Conservation (phyloP, 2,329 filamentous ascomycete genomes). For the Aspergillus chevalieri region DNA sequence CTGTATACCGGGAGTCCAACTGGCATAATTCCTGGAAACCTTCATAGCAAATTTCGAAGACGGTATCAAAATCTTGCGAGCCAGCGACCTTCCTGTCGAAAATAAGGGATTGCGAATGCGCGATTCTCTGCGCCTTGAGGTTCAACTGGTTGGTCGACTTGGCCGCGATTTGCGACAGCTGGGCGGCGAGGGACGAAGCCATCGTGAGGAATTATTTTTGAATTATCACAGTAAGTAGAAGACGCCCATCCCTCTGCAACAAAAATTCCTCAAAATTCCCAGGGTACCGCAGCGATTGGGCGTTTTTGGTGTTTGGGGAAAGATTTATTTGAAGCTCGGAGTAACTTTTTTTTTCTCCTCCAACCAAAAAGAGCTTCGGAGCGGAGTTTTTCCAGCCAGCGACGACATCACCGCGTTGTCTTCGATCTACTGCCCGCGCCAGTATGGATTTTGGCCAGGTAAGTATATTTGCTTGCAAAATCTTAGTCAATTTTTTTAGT, state of each 20-base stretch:
- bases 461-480: slow-evolving; percentile 7
- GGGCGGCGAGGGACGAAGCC: slow-evolving; percentile 82
- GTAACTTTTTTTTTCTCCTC: slow-evolving; percentile 30
- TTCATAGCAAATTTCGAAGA: slow-evolving; percentile 80
- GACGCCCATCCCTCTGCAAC: slow-evolving; percentile 15
- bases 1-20: slow-evolving; percentile 70
- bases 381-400: slow-evolving; percentile 20
- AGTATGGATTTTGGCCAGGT: slow-evolving; percentile 36
- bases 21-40: slow-evolving; percentile 88
- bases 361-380: slow-evolving; percentile 16
- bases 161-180: slow-evolving; percentile 86
- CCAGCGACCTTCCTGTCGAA: slow-evolving; percentile 82
- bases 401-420: slow-evolving; percentile 4
- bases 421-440: slow-evolving; percentile 6
- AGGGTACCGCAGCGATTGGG: not conserved
- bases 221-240: slow-evolving; percentile 8
- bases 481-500: not conserved
- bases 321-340: slow-evolving; percentile 1
- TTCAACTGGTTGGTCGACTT: slow-evolving; percentile 87
- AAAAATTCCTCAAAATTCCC: slow-evolving; percentile 1
- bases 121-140: slow-evolving; percentile 83
- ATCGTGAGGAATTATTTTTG: slow-evolving; percentile 43
- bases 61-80: slow-evolving; percentile 80
- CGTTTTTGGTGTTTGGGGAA: not conserved
- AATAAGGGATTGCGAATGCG: slow-evolving; percentile 90